Evolutionary conservation across 495 filamentous ascomycete genomes (phyloP), one percentile per base, ranked within the genome.

Genomic region (Beverwykella pulmonaria): DNA sequence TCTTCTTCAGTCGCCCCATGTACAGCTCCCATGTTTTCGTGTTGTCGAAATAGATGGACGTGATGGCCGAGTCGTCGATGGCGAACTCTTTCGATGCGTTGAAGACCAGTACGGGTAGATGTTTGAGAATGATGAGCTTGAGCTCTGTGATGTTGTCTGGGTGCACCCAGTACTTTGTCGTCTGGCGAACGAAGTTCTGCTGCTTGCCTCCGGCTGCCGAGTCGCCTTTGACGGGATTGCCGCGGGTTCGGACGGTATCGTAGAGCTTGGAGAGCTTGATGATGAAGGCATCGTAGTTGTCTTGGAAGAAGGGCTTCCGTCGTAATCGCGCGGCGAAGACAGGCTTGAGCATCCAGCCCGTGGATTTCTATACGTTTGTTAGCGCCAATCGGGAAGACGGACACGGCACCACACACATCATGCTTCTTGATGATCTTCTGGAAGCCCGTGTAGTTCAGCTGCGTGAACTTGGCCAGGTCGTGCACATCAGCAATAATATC

Each of bases 351-450:
- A 93, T 87, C 95, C 95, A 98, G 34, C 85, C 80, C 0, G 94
- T 99, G 84, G 90, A 81, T 90, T 99, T 99, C 90, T 95, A 67
- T 8, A 5, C 12, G 14, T 61, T 48, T 29, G 48, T 56, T 48
- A 52, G 20, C 46, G 12, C 26, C 26, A 23, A 46, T 30, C 39
- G 52, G 12, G 12, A 2, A 6, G 9, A 30, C 4, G 30, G 20
- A 8, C 23, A 34, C 30, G n/a, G 44, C 34, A 44, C 2, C 6
- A 84, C 90, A 58, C 79, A 94, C 92, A 82, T 99, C 94, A 77
- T 99, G 94, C 81, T 99, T 99, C 82, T 99, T 99, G 75, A 99
- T 97, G 71, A 99, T 99, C 82, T 99, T 99, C 82, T 97, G 95
- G 73, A 99, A 99, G 0, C 95, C 94, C 0, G 93, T 97, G 73